A percentile compares a stretch with the other conserved stretches of the same genome.
These are phyloP conservation scores for Phytophthora multivora DNA, from an alignment of 352 stramenopile species.

Conservation along the genomic window DNA sequence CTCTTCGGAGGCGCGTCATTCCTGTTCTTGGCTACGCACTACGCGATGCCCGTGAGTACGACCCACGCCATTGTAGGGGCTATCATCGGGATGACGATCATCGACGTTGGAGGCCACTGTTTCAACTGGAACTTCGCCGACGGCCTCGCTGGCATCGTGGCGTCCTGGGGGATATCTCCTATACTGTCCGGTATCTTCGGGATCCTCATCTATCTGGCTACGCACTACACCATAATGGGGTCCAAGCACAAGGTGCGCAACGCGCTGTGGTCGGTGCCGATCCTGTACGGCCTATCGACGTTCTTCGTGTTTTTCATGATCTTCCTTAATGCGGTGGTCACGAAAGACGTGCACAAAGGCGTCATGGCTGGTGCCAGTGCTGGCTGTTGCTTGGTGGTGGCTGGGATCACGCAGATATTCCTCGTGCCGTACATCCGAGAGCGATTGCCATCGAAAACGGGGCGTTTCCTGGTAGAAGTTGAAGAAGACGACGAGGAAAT, in stretches of 20 bases:
- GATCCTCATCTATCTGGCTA: slow-evolving; percentile 59
- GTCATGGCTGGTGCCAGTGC: slow-evolving; percentile 10
- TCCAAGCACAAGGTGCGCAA: slow-evolving; percentile 34
- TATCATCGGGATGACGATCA: slow-evolving; percentile 74
- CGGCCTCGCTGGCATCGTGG: slow-evolving; percentile 49
- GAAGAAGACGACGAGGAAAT: slow-evolving; percentile 3
- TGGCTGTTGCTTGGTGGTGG: neutral
- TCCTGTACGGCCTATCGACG: slow-evolving; percentile 55
- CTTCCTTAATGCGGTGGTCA: slow-evolving; percentile 40
- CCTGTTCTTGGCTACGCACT: slow-evolving; percentile 58
- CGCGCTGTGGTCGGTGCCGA: slow-evolving; percentile 44
- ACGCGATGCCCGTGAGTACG: slow-evolving; percentile 73
- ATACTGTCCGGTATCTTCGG: slow-evolving; percentile 52
- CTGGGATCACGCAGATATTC: slow-evolving; percentile 18
- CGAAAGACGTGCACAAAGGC: slow-evolving; percentile 14
- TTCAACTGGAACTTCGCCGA: slow-evolving; percentile 47
- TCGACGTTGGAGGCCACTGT: slow-evolving; percentile 41
- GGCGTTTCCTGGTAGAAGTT: slow-evolving; percentile 19
- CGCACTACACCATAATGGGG: slow-evolving; percentile 55
- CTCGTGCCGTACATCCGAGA: slow-evolving; percentile 33
- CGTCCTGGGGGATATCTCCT: slow-evolving; percentile 73
- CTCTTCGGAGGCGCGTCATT: slow-evolving; percentile 54
- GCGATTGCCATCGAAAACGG: slow-evolving; percentile 28
- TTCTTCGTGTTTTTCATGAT: slow-evolving; percentile 57
- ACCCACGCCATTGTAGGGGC: slow-evolving; percentile 72